phyloP scores from a whole-genome alignment of 163 green algal species.

The Botryococcus braunii region DNA sequence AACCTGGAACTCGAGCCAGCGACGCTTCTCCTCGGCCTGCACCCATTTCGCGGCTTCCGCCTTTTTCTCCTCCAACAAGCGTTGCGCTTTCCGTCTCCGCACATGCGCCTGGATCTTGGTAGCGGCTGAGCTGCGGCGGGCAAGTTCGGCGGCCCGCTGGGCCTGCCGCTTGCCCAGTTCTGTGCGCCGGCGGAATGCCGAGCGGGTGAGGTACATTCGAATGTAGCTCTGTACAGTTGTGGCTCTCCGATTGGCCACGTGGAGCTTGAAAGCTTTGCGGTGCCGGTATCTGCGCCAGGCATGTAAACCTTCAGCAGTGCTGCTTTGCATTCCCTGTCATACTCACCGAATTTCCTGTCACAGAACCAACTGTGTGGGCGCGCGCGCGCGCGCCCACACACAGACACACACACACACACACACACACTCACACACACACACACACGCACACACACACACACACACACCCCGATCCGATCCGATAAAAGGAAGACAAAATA shows the following conservation, averaged over 20 bases:
- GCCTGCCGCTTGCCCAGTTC: conserved; percentile 27
- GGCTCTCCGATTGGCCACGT: conserved; percentile 17
- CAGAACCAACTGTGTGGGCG: too few relatives aligned
- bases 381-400: too few relatives aligned
- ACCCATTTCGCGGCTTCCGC: conserved; percentile 61
- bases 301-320: too few relatives aligned
- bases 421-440: too few relatives aligned
- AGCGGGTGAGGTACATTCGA: conserved; percentile 25
- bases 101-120: conserved; percentile 38
- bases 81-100: conserved; percentile 19
- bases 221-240: conserved; percentile 33
- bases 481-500: too few relatives aligned
- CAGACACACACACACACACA: too few relatives aligned
- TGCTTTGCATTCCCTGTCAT: too few relatives aligned
- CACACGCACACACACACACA: too few relatives aligned
- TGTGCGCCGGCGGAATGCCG: conserved; percentile 26
- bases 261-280: conserved; percentile 3
- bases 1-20: conserved; percentile 14
- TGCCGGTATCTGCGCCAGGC: conserved; percentile 3
- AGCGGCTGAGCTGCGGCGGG: conserved; percentile 21
- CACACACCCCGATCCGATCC: too few relatives aligned
- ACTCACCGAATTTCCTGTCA: too few relatives aligned
- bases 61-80: conserved; percentile 9
- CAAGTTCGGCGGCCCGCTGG: conserved; percentile 13
- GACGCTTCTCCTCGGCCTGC: conserved; percentile 50